Evolutionary conservation across 495 filamentous ascomycete species (phyloP).

Genomic region (Tuber borchii): DNA sequence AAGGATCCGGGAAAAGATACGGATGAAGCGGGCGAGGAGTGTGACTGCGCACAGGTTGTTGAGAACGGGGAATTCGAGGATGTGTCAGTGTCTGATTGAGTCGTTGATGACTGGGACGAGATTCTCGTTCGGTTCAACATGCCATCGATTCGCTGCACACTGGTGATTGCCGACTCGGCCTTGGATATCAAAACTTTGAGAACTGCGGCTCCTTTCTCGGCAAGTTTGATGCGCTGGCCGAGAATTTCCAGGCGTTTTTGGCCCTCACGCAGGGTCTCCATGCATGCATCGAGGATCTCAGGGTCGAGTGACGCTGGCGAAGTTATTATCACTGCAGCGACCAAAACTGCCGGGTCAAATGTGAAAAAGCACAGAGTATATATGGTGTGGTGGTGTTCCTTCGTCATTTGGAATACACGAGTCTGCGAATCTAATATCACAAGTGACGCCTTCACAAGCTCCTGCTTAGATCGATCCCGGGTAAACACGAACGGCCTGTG

Average conservation of each 20-base stretch:
- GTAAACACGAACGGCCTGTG: slow-evolving; percentile 61
- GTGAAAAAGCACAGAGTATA: slow-evolving; percentile 43
- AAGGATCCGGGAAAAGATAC: slow-evolving; percentile 25
- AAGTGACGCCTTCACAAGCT: slow-evolving; percentile 52
- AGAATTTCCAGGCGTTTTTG: slow-evolving; percentile 33
- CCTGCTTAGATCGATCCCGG: slow-evolving; percentile 47
- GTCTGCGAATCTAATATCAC: slow-evolving; percentile 53
- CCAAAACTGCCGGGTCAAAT: slow-evolving; percentile 58
- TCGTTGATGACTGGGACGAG: slow-evolving; percentile 17
- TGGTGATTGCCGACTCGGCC: slow-evolving; percentile 28
- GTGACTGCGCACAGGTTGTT: slow-evolving; percentile 19
- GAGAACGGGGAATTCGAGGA: slow-evolving; percentile 23
- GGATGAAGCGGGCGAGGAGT: slow-evolving; percentile 17
- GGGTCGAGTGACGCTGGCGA: slow-evolving; percentile 28
- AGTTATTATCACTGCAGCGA: slow-evolving; percentile 49
- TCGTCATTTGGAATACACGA: slow-evolving; percentile 48
- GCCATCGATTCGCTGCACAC: slow-evolving; percentile 29
- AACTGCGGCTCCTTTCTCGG: slow-evolving; percentile 38
- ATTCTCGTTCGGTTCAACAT: slow-evolving; percentile 17
- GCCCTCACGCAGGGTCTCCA: slow-evolving; percentile 28
- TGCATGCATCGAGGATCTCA: slow-evolving; percentile 29
- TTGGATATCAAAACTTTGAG: slow-evolving; percentile 37
- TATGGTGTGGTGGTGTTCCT: slow-evolving; percentile 52
- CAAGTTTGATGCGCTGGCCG: slow-evolving; percentile 35
- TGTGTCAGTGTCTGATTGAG: slow-evolving; percentile 20